Evolutionary conservation across 2,329 filamentous ascomycete genomes (phyloP), one percentile per base, ranked within the genome.

Genomic region (Phaeomoniella chlamydospora): DNA sequence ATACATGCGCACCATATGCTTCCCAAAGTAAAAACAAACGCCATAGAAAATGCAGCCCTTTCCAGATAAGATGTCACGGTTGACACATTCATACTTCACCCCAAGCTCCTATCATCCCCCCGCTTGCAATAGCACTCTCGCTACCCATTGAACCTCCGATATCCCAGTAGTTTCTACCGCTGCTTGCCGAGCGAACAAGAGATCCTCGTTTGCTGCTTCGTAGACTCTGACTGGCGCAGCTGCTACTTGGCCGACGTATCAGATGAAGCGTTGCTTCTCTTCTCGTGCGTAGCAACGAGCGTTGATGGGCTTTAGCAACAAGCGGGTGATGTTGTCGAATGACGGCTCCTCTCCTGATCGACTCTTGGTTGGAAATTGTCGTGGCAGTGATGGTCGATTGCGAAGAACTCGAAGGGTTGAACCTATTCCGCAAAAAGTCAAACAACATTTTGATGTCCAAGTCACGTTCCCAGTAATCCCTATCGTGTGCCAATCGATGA

Each of bases 381-480:
- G 59, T 58, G 44, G 57, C 57, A 15, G 52, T 48, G 41, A 52
- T 49, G 44, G 45, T 45, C 41, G 48, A 34, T 64, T 56, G 45
- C 31, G 64, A 50, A 44, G 14, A 64, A 53, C 4, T 54, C 45
- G 42, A 49, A 49, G 32, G 46, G 66, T 50, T 51, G 55, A 93
- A 88, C 40, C 83, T 77, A 13, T 74, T 80, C 39, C 78, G 74
- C 18, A 94, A 68, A 52, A 90, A 96, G 34, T 78, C 76, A 62
- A 96, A 96, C 19, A 96, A 82, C 54, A 94, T 80, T 52, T 81
- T 82, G 44, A 94, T 74, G 50, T 96, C 87, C 4, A 96, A 70
- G 37, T 94, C 83, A 41, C 80, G 77, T 58, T 96, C 87, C 90
- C 90, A 98, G 51, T 94, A 90, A 22, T 90, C 82, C 15, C 64